Evolutionary conservation across 768 basidiomycete genomes (phyloP), one percentile per base, ranked within the genome.

Genomic region (Trametes elegans): DNA sequence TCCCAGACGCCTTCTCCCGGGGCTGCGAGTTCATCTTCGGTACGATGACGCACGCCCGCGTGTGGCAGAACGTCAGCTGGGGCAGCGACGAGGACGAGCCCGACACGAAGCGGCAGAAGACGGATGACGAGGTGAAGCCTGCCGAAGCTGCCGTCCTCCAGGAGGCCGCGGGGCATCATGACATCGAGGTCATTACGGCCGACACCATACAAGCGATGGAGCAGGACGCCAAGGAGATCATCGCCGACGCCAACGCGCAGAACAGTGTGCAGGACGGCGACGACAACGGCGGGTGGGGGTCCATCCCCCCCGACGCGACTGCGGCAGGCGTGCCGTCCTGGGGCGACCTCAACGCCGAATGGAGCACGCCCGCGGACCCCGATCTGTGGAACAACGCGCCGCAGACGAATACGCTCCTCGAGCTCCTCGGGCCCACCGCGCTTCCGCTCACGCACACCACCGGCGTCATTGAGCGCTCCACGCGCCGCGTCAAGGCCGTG

Each of bases 381-480:
- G n/a, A 42, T 41, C 42, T 60, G n/a, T n/a, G 55, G 60, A 49
- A 49, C 35, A 38, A 32, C 11, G 27, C 55, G 16, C 63, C 66
- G 6, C 31, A 55, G 9, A 9, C 46, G 3, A 64, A 43, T 60
- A 66, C 57, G n/a, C 66, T 83, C 32, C 51, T 73, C 36, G 60
- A 70, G 5, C 63, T 81, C 36, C 67, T 89, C 5, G 88, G 85
- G 0, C 80, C 81, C 3, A 81, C 79, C 11, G 66, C 69, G 6
- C 68, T 89, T 31, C 81, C 86, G 0, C 61, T 79, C 48, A 87
- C 87, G 0, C 87, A 89, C 62, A 77, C 74, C 5, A 74, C 83
- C 1, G 86, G 85, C 8, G 69, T 88, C 43, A 80, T 87, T 48
- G 88, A 90, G 68, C 76, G 73, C 29, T 84, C 84, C 1, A 79